A percentile compares a stretch with the other conserved stretches of the same genome.
Conservation (phyloP, 176 grass and related monocot species). For the Hsuehochloa calcarea region DNA sequence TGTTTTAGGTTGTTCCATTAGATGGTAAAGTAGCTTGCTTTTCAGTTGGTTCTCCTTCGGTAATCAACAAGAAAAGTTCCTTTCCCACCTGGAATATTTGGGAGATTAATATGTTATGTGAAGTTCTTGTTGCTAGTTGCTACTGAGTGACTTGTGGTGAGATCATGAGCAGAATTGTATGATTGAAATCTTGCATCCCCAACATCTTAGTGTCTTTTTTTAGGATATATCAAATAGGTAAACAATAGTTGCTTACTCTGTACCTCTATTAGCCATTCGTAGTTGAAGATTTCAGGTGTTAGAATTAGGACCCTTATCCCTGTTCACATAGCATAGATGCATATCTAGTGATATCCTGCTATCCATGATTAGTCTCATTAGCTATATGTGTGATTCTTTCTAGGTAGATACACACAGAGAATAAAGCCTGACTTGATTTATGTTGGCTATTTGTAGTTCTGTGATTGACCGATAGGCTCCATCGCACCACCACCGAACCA, state of each 20-base stretch:
- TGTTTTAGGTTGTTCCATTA: not conserved
- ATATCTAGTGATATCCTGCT: not conserved
- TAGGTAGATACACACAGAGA: not conserved
- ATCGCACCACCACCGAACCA: not conserved
- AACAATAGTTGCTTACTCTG: not conserved
- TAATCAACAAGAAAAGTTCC: slow-evolving; percentile 1
- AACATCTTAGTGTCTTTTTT: not conserved
- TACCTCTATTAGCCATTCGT: not conserved
- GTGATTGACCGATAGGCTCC: not conserved
- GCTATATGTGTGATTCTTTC: not conserved
- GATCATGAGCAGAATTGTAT: not conserved
- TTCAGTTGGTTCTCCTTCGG: not conserved
- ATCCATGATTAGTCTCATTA: not conserved
- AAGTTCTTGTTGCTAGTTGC: not conserved
- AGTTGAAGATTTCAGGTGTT: slow-evolving; percentile 4
- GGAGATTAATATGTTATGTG: not conserved
- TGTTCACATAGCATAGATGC: no score
- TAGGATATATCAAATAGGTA: not conserved
- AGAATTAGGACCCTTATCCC: no score
- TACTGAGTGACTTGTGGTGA: not conserved
- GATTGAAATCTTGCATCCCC: not conserved
- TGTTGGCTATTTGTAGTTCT: slow-evolving; percentile 21
- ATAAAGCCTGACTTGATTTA: not conserved
- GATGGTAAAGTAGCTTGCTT: slow-evolving; percentile 3
- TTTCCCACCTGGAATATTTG: not conserved